phyloP scores from a whole-genome alignment of 2,329 filamentous ascomycete species.

The Geosmithia morbida region DNA sequence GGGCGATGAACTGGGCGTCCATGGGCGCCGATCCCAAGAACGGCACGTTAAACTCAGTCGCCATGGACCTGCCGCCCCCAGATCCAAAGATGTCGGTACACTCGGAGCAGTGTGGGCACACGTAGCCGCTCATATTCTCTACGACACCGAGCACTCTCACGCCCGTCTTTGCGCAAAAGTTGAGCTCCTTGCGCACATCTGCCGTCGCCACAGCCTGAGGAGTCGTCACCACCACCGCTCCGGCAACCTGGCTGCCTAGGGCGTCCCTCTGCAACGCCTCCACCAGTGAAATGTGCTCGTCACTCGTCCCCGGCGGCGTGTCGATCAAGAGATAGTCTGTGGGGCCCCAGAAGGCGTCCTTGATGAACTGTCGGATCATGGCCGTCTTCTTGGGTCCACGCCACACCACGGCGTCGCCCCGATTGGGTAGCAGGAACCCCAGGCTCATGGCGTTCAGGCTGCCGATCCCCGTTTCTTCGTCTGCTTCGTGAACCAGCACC shows the following conservation, averaged over 20 bases:
- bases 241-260: conserved; percentile 56
- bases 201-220: conserved; percentile 88
- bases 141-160: conserved; percentile 76
- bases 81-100: conserved; percentile 90
- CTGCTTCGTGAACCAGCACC: conserved; percentile 61
- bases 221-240: conserved; percentile 89
- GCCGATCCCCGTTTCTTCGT: conserved; percentile 36
- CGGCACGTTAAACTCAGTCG: conserved; percentile 65
- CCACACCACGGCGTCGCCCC: conserved; percentile 93
- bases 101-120: conserved; percentile 68
- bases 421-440: conserved; percentile 70
- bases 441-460: conserved; percentile 77
- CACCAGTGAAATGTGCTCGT: conserved; percentile 91
- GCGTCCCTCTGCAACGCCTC: conserved; percentile 62
- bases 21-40: conserved; percentile 85
- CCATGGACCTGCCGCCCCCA: conserved; percentile 83
- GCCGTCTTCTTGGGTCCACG: conserved; percentile 96
- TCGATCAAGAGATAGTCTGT: conserved; percentile 92
- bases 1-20: conserved; percentile 77
- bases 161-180: conserved; percentile 77
- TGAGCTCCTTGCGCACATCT: conserved; percentile 88
- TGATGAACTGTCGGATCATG: conserved; percentile 94
- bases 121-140: conserved; percentile 92
- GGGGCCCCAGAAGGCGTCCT: conserved; percentile 76
- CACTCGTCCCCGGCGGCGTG: conserved; percentile 88